Conservation (phyloP, 1,139 yeast species). For the Hanseniaspora uvarum region DNA sequence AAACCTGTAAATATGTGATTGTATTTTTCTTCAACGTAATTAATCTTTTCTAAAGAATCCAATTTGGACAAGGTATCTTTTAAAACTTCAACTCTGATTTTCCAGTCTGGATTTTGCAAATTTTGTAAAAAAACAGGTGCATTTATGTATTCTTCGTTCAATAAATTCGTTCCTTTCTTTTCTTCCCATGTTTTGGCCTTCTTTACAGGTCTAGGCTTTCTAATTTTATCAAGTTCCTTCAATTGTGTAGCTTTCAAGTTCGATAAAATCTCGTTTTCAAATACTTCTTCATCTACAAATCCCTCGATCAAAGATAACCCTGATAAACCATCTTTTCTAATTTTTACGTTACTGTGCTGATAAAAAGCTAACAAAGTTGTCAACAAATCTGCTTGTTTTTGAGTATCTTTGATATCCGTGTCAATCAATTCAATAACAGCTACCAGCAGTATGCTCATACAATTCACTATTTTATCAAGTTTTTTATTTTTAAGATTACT, state of each 20-base stretch:
- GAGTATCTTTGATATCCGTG: not conserved
- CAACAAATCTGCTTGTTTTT: constrained; percentile 16
- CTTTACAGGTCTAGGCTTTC: not conserved
- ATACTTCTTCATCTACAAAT: constrained; percentile 55
- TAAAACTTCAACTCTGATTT: constrained; percentile 77
- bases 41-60: constrained; percentile 38
- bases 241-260: constrained; percentile 86
- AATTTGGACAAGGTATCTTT: constrained; percentile 46
- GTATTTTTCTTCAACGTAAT: constrained; percentile 52
- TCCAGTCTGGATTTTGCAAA: constrained; percentile 67
- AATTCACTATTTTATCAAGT: constrained; percentile 7
- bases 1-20: constrained; percentile 48
- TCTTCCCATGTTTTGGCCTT: constrained; percentile 39
- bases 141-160: constrained; percentile 36
- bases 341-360: constrained; percentile 78
- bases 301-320: constrained; percentile 62
- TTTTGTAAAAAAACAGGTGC: constrained; percentile 47
- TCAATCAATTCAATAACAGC: not conserved
- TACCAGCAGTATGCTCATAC: not conserved
- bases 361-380: constrained; percentile 53
- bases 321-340: constrained; percentile 66
- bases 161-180: constrained; percentile 47
- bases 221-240: constrained; percentile 47
- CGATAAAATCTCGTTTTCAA: constrained; percentile 52
- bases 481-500: not conserved